Evolutionary conservation across 208 protist genomes (phyloP), one percentile per base, ranked within the genome.

Genomic region (Trypanosomatidae sp.): DNA sequence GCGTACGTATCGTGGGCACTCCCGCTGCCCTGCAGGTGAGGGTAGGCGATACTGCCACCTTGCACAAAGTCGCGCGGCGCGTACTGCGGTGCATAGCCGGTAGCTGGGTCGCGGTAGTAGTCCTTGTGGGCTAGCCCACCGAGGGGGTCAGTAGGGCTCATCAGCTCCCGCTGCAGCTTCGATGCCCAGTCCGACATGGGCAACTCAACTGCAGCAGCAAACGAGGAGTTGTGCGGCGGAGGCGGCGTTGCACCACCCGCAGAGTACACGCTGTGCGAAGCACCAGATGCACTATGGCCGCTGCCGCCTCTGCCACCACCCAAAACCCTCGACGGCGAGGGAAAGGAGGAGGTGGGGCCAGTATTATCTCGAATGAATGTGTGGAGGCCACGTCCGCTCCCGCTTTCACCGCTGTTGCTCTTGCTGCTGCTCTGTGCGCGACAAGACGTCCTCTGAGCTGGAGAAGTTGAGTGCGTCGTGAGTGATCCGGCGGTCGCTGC

Each of bases 41-140:
- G 83, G 77, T 95, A 94, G 22, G 81, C 83, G 33, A 96, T 81
- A 67, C 64, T 78, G 22, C 87, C 87, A 41, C 89, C 89, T 8
- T 81, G 66, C 13, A 81, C 81, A 70, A 95, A 97, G 78, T 95
- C 89, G n/a, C 92, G 84, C 13, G 92, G 92, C 7, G 92, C 92
- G 77, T 95, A 97, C 74, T 92, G 86, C 36, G 92, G 90, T 13
- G 67, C 75, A 80, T 92, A 95, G 13, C 92, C 92, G 55, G 72
- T 74, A 6, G 83, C 77, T 0, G 90, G 85, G 71, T 97, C 92
- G 7, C 92, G 90, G 69, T 93, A 97, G 84, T 93, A 95, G 72
- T 97, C 92, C 79, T 90, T 91, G 80, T 94, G 90, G 10, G 81
- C 84, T 39, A 91, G 69, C 19, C 92, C 92, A n/a, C 87, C 87